Conservation (phyloP, 2,329 filamentous ascomycete species). For the Niveomyces coronatus region DNA sequence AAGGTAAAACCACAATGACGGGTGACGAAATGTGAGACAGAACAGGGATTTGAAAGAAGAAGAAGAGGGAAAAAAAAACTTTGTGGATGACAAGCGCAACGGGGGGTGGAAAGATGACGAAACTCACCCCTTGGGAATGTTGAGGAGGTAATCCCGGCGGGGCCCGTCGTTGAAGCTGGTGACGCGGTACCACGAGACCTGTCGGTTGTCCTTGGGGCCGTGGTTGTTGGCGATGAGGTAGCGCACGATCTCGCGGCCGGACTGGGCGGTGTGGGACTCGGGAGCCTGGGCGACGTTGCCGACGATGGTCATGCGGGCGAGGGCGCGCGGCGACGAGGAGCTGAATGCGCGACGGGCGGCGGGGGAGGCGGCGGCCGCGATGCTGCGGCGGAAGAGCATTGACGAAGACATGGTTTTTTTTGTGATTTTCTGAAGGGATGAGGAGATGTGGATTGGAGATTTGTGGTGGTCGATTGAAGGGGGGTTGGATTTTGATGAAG, state of each 20-base stretch:
- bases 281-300: conserved; percentile 75
- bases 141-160: conserved; percentile 60
- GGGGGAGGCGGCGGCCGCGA: conserved; percentile 33
- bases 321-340: conserved; percentile 50
- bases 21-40: background rate
- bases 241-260: conserved; percentile 62
- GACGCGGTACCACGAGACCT: conserved; percentile 79
- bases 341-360: conserved; percentile 73
- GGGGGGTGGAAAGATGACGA: background rate
- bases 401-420: conserved; percentile 30
- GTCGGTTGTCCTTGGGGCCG: conserved; percentile 58
- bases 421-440: conserved; percentile 3
- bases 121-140: conserved; percentile 75
- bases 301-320: conserved; percentile 77
- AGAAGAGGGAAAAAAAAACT: background rate
- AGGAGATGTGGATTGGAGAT: background rate
- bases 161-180: conserved; percentile 62
- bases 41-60: too few relatives aligned
- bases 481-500: conserved; percentile 2
- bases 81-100: background rate
- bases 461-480: conserved; percentile 6
- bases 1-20: background rate
- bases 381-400: conserved; percentile 43
- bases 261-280: conserved; percentile 60
- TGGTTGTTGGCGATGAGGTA: conserved; percentile 64